Percentiles rank a stretch among this genome's conserved stretches.
These are phyloP conservation scores for Rhizopus arrhizus DNA, from an alignment of 371 early-diverging fungal species.

Conservation along the genomic window DNA sequence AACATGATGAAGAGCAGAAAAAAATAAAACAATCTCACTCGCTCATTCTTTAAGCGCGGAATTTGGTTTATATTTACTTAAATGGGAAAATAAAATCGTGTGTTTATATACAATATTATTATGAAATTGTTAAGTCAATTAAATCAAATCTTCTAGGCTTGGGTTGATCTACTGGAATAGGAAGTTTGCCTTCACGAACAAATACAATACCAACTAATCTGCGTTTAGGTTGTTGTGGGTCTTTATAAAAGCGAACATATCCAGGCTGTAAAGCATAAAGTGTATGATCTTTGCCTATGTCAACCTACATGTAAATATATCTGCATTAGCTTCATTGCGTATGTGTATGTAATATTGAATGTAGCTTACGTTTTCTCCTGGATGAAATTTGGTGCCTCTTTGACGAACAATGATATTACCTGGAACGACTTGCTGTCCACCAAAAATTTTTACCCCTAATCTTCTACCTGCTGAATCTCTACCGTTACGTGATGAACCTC, in stretches of 20 bases:
- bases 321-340: neutral
- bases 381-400: conserved; percentile 88
- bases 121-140: conserved; percentile 61
- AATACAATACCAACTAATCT: conserved; percentile 80
- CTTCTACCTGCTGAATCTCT: conserved; percentile 93
- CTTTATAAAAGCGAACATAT: conserved; percentile 85
- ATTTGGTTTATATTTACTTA: conserved; percentile 6
- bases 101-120: conserved; percentile 12
- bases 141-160: conserved; percentile 75
- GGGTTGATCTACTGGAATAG: conserved; percentile 65
- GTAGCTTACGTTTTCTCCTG: conserved; percentile 79
- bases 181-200: conserved; percentile 67
- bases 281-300: conserved; percentile 92
- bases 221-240: conserved; percentile 67
- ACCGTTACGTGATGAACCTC: conserved; percentile 91
- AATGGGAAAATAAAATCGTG: conserved; percentile 3
- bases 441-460: conserved; percentile 90
- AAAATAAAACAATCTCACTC: neutral
- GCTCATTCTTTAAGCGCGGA: neutral
- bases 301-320: conserved; percentile 54
- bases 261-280: conserved; percentile 82
- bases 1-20: conserved; percentile 1
- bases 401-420: conserved; percentile 94
- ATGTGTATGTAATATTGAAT: neutral
- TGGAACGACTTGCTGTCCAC: conserved; percentile 79